These are phyloP conservation scores for Rhododendron kiyosumense DNA, from an alignment of 148 eudicot species.

Conservation along the genomic window DNA sequence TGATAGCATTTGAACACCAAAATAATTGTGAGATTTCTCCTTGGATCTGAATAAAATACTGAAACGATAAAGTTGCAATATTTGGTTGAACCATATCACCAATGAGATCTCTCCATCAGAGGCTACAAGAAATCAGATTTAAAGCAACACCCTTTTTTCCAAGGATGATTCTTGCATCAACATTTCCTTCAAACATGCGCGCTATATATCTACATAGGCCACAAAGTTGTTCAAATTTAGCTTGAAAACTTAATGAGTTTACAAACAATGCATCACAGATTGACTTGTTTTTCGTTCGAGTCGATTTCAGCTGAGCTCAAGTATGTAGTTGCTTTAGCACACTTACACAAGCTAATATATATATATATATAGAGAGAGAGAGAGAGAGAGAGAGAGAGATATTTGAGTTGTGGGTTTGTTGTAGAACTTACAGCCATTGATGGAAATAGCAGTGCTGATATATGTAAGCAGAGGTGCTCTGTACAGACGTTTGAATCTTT, in stretches of 20 bases:
- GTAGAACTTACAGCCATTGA: conserved; percentile 9
- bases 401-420: background rate
- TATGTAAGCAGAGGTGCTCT: background rate
- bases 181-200: background rate
- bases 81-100: background rate
- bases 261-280: background rate
- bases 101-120: background rate
- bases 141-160: background rate
- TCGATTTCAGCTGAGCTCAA: background rate
- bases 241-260: background rate
- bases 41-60: background rate
- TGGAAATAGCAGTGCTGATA: background rate
- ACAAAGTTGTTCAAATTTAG: background rate
- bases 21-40: background rate
- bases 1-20: background rate
- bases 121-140: background rate
- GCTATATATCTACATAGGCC: background rate
- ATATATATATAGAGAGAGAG: too few relatives aligned
- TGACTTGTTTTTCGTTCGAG: background rate
- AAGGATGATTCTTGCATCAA: background rate
- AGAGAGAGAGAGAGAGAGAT: too few relatives aligned
- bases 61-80: background rate
- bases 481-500: background rate
- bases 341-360: background rate
- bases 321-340: background rate